Conservation (phyloP, 345 rosid genomes). For the Rhodamnia argentea region DNA sequence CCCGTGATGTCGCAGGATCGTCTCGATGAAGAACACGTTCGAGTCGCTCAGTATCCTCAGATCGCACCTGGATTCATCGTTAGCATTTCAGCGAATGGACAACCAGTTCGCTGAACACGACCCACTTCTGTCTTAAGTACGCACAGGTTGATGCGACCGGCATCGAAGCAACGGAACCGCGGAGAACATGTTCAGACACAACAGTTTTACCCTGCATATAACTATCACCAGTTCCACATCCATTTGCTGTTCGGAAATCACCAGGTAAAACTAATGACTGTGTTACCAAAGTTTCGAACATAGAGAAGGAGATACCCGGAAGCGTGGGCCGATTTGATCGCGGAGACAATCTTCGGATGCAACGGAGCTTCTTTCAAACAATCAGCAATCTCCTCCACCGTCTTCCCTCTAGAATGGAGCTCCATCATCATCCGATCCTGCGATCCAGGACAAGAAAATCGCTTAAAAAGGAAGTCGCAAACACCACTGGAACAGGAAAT, state of each 20-base stretch:
- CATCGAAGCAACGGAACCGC: background rate
- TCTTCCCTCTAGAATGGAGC: conserved; percentile 49
- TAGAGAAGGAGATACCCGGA: conserved; percentile 35
- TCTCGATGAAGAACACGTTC: conserved; percentile 73
- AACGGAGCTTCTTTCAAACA: conserved; percentile 44
- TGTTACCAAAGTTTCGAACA: background rate
- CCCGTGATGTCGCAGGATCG: conserved; percentile 49
- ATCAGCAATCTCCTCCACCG: conserved; percentile 45
- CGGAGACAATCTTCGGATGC: conserved; percentile 55
- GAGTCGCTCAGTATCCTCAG: conserved; percentile 80
- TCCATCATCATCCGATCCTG: conserved; percentile 84
- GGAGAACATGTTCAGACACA: background rate
- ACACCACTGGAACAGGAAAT: background rate
- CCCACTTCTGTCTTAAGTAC: background rate
- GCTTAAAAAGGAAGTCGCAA: background rate
- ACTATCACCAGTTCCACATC: background rate
- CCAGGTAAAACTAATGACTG: background rate
- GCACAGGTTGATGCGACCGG: background rate
- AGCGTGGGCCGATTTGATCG: conserved; percentile 64
- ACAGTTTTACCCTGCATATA: background rate
- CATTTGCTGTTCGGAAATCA: background rate
- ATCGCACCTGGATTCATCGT: conserved; percentile 42
- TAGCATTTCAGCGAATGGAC: background rate
- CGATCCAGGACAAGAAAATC: background rate
- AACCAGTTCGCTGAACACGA: background rate